Conservation (phyloP, 306 rosid species). For the Notholithocarpus densiflorus region DNA sequence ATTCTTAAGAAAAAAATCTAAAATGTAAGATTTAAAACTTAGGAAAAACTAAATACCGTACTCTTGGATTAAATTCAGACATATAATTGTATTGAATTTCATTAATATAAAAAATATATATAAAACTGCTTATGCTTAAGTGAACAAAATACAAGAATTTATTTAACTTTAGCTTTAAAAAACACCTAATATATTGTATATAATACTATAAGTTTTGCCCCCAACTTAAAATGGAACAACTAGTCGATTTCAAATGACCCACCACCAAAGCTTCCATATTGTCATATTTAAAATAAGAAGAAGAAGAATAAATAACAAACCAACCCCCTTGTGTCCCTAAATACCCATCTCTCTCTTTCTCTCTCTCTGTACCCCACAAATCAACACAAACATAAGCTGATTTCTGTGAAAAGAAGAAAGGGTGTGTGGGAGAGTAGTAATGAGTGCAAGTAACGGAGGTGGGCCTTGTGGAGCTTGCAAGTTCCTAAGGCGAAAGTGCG, state of each 20-base stretch:
- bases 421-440: background rate
- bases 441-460: conserved; percentile 30
- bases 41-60: too few species aligned
- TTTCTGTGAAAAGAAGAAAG: conserved; percentile 1
- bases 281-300: conserved; percentile 16
- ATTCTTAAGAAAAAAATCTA: too few species aligned
- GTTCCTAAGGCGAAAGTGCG: conserved; percentile 75
- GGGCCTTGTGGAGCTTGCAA: conserved; percentile 99
- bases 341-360: background rate
- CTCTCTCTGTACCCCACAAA: conserved; percentile 27
- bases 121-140: too few species aligned
- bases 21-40: too few species aligned
- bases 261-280: conserved; percentile 47
- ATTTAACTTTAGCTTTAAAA: too few species aligned
- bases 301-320: background rate
- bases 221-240: background rate
- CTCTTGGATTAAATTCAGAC: too few species aligned
- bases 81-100: too few species aligned
- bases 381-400: conserved; percentile 20
- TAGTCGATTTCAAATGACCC: conserved; percentile 41
- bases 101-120: too few species aligned
- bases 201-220: too few species aligned
- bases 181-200: too few species aligned
- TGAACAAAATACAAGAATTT: too few species aligned
- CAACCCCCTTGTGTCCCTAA: background rate